These are phyloP conservation scores for Neoarthrinium moseri DNA, from an alignment of 2,329 filamentous ascomycete species.

Conservation along the genomic window DNA sequence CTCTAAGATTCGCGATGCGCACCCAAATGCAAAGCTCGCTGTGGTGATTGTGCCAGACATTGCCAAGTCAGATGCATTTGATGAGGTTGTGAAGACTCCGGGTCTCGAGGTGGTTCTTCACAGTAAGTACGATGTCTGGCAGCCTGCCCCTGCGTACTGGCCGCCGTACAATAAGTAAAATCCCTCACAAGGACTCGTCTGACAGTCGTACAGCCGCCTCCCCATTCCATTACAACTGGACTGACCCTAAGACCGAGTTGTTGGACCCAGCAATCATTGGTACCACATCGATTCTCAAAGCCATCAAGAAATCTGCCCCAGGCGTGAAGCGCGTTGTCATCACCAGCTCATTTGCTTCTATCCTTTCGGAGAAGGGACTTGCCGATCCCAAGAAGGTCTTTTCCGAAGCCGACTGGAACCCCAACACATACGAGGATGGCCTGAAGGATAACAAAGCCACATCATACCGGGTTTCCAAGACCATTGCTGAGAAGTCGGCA, in stretches of 20 bases:
- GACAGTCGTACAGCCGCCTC: constrained; percentile 49
- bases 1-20: constrained; percentile 46
- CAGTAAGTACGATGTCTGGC: constrained; percentile 23
- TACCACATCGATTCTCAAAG: constrained; percentile 68
- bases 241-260: constrained; percentile 51
- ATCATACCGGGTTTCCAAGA: constrained; percentile 56
- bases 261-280: constrained; percentile 58
- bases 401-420: constrained; percentile 53
- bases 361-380: constrained; percentile 38
- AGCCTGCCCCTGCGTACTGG: not conserved
- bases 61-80: constrained; percentile 70
- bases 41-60: constrained; percentile 74
- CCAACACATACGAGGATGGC: constrained; percentile 43
- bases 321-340: constrained; percentile 69
- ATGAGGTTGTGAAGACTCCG: constrained; percentile 53
- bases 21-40: constrained; percentile 44
- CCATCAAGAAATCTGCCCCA: constrained; percentile 58
- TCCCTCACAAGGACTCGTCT: no score
- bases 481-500: constrained; percentile 49
- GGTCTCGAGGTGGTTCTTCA: constrained; percentile 57
- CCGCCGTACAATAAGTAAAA: no score
- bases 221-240: constrained; percentile 55
- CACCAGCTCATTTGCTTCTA: constrained; percentile 55
- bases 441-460: constrained; percentile 35
- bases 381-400: constrained; percentile 39